Percentiles rank a stretch among this genome's conserved stretches.
Evolutionary conservation across 805 yeast genomes (phyloP).

Genomic region (Barnettozyma siamensis): DNA sequence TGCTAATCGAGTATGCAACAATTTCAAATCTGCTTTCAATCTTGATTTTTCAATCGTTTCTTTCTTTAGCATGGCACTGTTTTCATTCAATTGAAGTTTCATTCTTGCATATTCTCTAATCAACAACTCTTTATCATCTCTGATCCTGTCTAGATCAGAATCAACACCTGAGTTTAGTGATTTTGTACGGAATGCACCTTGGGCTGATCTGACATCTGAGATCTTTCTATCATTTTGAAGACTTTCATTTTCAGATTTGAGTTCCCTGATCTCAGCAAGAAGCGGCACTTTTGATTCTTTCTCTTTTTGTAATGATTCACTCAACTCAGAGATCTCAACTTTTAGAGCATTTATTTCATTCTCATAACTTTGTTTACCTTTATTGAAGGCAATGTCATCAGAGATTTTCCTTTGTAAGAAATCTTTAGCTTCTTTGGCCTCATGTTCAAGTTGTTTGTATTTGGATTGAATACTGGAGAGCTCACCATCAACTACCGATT

Average conservation of each 20-base stretch:
- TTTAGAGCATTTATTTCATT: constrained; percentile 35
- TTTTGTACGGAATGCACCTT: constrained; percentile 22
- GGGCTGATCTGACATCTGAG: constrained; percentile 18
- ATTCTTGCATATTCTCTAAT: constrained; percentile 40
- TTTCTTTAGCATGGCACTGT: constrained; percentile 40
- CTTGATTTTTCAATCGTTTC: constrained; percentile 38
- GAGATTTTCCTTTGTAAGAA: constrained; percentile 36
- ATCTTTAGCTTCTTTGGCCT: constrained; percentile 36
- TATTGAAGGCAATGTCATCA: constrained; percentile 38
- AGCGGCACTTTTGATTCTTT: constrained; percentile 26
- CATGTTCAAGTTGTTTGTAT: constrained; percentile 38
- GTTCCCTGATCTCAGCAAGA: constrained; percentile 20
- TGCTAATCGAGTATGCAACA: constrained; percentile 59
- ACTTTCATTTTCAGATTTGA: constrained; percentile 31
- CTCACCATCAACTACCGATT: constrained; percentile 23
- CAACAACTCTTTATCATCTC: constrained; percentile 23
- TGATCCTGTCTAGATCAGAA: constrained; percentile 19
- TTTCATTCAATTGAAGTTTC: constrained; percentile 48
- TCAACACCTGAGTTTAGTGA: constrained; percentile 18
- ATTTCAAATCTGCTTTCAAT: constrained; percentile 49
- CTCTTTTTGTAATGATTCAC: constrained; percentile 24
- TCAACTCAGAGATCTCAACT: constrained; percentile 17
- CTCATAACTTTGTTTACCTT: constrained; percentile 40
- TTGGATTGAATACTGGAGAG: constrained; percentile 21
- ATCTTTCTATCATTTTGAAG: constrained; percentile 20